Percentiles rank a stretch among this genome's conserved stretches.
These are phyloP conservation scores for Colletotrichum melonis DNA, from an alignment of 2,329 filamentous ascomycete species.

Conservation along the genomic window DNA sequence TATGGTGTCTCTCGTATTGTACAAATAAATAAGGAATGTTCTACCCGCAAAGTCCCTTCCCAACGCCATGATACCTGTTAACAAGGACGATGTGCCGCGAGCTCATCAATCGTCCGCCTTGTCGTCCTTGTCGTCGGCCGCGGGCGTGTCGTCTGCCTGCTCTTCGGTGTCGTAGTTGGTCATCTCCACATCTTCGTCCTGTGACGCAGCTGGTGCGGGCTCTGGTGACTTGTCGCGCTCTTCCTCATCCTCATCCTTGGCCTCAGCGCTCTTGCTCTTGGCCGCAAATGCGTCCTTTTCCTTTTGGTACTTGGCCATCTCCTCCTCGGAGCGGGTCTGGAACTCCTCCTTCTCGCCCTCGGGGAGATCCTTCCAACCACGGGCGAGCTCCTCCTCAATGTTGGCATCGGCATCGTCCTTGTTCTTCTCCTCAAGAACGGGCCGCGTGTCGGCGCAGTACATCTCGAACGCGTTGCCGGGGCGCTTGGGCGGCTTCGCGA, in stretches of 20 bases:
- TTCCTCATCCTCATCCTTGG: slow-evolving; percentile 37
- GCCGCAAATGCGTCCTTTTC: slow-evolving; percentile 47
- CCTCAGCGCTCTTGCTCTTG: slow-evolving; percentile 40
- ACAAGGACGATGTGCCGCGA: background rate
- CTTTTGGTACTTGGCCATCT: slow-evolving; percentile 54
- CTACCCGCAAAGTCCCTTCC: slow-evolving; percentile 23
- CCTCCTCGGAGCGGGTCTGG: slow-evolving; percentile 54
- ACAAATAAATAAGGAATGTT: slow-evolving; percentile 22
- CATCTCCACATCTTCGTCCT: slow-evolving; percentile 64
- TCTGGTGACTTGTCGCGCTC: slow-evolving; percentile 36
- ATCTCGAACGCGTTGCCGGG: slow-evolving; percentile 64
- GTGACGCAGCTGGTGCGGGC: slow-evolving; percentile 41
- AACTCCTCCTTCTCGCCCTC: slow-evolving; percentile 62
- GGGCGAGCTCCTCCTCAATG: slow-evolving; percentile 66
- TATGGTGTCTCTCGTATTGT: slow-evolving; percentile 24
- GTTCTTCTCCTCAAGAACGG: slow-evolving; percentile 55
- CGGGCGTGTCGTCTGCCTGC: slow-evolving; percentile 39
- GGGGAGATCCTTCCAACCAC: slow-evolving; percentile 65
- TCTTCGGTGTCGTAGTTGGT: slow-evolving; percentile 57
- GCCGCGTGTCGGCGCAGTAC: slow-evolving; percentile 63
- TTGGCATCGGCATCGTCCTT: slow-evolving; percentile 51
- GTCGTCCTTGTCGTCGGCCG: slow-evolving; percentile 32
- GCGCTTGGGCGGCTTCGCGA: slow-evolving; percentile 53
- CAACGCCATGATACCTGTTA: slow-evolving; percentile 22
- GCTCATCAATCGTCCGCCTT: slow-evolving; percentile 27